Evolutionary conservation across 768 basidiomycete species (phyloP), one percentile per base, ranked within the genome.

Genomic region (Termitomyces sp.): DNA sequence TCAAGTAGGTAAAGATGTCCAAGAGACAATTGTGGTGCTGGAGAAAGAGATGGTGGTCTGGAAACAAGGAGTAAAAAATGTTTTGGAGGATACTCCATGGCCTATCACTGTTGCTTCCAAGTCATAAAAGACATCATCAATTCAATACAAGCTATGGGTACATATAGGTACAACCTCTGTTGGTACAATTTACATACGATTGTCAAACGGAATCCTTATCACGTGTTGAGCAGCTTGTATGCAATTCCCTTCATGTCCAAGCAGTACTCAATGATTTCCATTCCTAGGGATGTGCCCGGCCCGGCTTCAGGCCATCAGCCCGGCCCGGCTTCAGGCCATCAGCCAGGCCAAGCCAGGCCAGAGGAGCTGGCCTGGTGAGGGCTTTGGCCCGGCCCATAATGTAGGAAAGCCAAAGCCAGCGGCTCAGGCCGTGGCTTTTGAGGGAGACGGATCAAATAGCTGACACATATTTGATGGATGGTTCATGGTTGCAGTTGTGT

Each of bases 21-120:
- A 87, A 63, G 80, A 84, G 62, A 72, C 75, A 54, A 63, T 88
- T 12, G 82, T 84, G 16, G 73, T 79, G 1, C 62, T 92, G 32
- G 88, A 92, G 68, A 85, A 79, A 69, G 93, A 96, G 69, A 65
- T 93, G 46, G 80, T 77, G 1, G 79, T 84, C 20, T 92, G 89
- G 89, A 81, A 72, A 58, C 73, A 77, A 35, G 86, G 89, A 0
- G 69, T 90, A 3, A 76, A 72, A 63, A 83, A 86, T 65, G 82
- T 74, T 26, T 54, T 84, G 52, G 68, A 80, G 61, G 84, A 88
- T 65, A 66, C 60, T 33, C 64, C 65, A 16, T 61, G 57, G 54
- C 44, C 42, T 42, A 36, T n/a, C n/a, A n/a, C 33, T 20, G 22
- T 38, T 4, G n/a, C 32, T 26, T 44, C 13, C 14, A 53, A 38